Base-by-base conservation (phyloP, 2,329 filamentous ascomycete genomes). In the Trichoderma sp. region DNA sequence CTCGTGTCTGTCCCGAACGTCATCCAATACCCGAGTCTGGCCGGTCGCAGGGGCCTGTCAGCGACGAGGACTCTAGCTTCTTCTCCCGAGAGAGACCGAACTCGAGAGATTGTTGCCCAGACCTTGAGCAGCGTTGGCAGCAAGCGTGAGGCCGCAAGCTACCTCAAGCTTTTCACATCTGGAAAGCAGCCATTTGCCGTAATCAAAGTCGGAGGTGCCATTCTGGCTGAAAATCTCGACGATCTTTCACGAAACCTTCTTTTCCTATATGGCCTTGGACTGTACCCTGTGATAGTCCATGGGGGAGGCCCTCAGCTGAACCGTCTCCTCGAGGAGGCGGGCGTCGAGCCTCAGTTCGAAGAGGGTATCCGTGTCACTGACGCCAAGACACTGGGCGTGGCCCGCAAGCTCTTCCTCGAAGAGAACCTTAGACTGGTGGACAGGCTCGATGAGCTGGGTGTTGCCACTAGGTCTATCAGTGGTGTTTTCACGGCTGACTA, bases 151-250 rank as follows among this genome's bases (percentile, higher is more conserved):
- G 93, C 92, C 97, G 84, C 94, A 98, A 81, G n/a, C n/a, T 98
- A 98, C 80, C 89, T 98, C 69, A 95, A 94, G 72, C 93, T 98
- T 79, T 99, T 99, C 85, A 95, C 91, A 73, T 97, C 94, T 37
- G 94, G 97, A 39, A 94, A 98, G 83, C 93, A 97, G n/a, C n/a
- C n/a, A 77, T 99, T 98, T 79, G 94, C 94, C 72, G 94, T 99
- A 58, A 97, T 99, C 81, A 99, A 99, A 84, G 94, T 98, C 67
- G 95, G 94, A 70, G 95, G 94, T 70, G 95, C 94, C 71, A 97
- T 98, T 75, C 87, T 99, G 75, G 7, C 29, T 29, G 29, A 4
- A 29, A 7, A 67, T 97, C 93, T 77, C 90, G 29, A 29, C 7
- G 4, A 29, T 7, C 29, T 7, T 29, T 4, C 29, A 29, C 29